phyloP scores from a whole-genome alignment of 495 filamentous ascomycete genomes.

The Bathelium albidoporum region DNA sequence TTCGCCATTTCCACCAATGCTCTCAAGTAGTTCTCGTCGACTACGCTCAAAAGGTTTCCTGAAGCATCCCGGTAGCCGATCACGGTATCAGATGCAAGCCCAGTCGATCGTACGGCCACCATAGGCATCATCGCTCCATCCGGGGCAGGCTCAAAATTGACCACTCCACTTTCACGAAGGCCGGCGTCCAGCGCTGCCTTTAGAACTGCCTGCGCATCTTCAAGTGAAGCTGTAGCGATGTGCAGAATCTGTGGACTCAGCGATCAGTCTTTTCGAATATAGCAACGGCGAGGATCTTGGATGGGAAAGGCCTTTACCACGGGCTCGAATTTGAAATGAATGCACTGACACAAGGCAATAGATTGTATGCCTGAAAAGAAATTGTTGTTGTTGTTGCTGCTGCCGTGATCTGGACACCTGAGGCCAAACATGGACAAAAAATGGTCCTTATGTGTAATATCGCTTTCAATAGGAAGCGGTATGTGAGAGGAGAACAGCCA shows the following conservation, averaged over 20 bases:
- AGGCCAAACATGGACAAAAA: constrained; percentile 9
- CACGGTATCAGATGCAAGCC: constrained; percentile 66
- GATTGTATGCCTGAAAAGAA: background rate
- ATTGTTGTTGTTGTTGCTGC: background rate
- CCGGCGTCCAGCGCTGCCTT: constrained; percentile 66
- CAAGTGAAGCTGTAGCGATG: constrained; percentile 60
- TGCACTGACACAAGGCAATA: constrained; percentile 41
- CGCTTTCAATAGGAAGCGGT: constrained; percentile 38
- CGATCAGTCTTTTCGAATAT: background rate
- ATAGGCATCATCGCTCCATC: constrained; percentile 41
- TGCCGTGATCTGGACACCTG: background rate
- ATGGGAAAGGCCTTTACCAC: constrained; percentile 51
- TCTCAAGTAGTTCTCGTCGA: constrained; percentile 47
- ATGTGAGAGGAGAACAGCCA: constrained; percentile 88
- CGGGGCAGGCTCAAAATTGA: constrained; percentile 40
- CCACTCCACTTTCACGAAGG: constrained; percentile 79
- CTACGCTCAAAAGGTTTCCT: constrained; percentile 27
- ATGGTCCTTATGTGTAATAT: constrained; percentile 7
- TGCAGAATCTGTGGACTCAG: constrained; percentile 62
- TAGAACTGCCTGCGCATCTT: constrained; percentile 61
- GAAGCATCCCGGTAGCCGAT: constrained; percentile 47
- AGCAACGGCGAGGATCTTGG: background rate
- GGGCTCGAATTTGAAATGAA: constrained; percentile 89
- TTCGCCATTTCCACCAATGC: constrained; percentile 60
- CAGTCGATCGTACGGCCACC: constrained; percentile 72